These are phyloP conservation scores for Cercophora samala DNA, from an alignment of 495 filamentous ascomycete species.

Conservation along the genomic window DNA sequence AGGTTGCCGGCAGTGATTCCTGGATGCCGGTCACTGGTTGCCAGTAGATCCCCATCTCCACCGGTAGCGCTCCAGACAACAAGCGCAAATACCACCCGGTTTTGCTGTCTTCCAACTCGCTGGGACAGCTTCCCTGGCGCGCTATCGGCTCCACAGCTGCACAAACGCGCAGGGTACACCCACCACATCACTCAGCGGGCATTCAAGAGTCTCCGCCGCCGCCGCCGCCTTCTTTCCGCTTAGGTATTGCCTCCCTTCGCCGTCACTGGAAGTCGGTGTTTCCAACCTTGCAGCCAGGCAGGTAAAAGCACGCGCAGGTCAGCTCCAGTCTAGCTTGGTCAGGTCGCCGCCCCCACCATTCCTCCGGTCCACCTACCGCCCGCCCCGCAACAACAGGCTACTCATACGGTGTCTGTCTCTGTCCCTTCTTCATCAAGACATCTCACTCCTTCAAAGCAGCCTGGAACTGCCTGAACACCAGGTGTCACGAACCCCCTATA, in stretches of 20 bases:
- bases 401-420: neutral
- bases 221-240: constrained; percentile 5
- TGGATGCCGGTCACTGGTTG: neutral
- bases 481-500: neutral
- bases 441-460: neutral
- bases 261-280: neutral
- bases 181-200: constrained; percentile 6
- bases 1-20: neutral
- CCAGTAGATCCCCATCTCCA: constrained; percentile 1
- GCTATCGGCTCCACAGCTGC: constrained; percentile 26
- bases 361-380: neutral
- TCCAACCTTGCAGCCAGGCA: neutral
- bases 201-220: neutral
- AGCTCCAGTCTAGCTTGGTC: too few relatives aligned
- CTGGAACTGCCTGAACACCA: neutral
- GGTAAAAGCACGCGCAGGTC: neutral
- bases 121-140: constrained; percentile 25
- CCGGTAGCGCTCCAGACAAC: neutral
- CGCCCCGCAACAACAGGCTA: neutral
- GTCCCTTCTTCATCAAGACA: neutral
- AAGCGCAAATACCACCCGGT: constrained; percentile 9
- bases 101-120: constrained; percentile 28
- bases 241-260: constrained; percentile 3
- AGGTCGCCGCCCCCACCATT: neutral
- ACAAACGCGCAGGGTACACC: constrained; percentile 21